phyloP scores from a whole-genome alignment of 2,329 filamentous ascomycete species.

The Epichloe aotearoae region DNA sequence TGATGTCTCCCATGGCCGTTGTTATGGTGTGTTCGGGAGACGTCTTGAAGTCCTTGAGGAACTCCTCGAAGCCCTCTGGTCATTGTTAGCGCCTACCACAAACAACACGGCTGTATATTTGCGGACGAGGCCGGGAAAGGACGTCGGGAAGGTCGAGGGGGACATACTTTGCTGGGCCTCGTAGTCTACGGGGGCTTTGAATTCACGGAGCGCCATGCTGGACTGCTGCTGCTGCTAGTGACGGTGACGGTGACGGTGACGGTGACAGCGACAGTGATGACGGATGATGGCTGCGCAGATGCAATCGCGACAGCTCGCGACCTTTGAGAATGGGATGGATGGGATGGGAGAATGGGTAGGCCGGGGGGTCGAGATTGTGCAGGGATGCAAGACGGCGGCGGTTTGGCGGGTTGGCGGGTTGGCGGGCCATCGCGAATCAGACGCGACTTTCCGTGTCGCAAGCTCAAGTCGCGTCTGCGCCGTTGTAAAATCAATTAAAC shows the following conservation, averaged over 20 bases:
- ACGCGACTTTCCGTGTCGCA: constrained; percentile 24
- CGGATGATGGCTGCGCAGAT: neutral
- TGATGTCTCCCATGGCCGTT: constrained; percentile 71
- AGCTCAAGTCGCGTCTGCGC: constrained; percentile 9
- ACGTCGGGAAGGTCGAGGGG: neutral
- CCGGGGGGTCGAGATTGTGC: constrained; percentile 11
- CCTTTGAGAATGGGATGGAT: constrained; percentile 7
- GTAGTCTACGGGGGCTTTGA: constrained; percentile 73
- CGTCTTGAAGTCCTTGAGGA: constrained; percentile 79
- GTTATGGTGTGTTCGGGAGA: constrained; percentile 57
- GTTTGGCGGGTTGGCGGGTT: neutral
- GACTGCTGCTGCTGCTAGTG: constrained; percentile 1
- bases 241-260: neutral
- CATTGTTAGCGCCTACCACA: neutral
- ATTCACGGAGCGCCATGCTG: constrained; percentile 74
- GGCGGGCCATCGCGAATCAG: neutral
- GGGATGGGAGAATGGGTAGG: constrained; percentile 14
- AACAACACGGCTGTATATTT: neutral
- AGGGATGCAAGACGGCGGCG: constrained; percentile 11
- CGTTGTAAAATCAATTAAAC: constrained; percentile 12
- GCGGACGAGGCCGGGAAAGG: neutral
- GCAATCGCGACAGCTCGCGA: constrained; percentile 7
- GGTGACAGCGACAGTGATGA: neutral
- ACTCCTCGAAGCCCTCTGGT: constrained; percentile 70
- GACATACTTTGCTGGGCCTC: constrained; percentile 65